Evolutionary conservation across 192 early-diverging fungal genomes (phyloP), one percentile per base, ranked within the genome.

Genomic region (Coemansia sp.): DNA sequence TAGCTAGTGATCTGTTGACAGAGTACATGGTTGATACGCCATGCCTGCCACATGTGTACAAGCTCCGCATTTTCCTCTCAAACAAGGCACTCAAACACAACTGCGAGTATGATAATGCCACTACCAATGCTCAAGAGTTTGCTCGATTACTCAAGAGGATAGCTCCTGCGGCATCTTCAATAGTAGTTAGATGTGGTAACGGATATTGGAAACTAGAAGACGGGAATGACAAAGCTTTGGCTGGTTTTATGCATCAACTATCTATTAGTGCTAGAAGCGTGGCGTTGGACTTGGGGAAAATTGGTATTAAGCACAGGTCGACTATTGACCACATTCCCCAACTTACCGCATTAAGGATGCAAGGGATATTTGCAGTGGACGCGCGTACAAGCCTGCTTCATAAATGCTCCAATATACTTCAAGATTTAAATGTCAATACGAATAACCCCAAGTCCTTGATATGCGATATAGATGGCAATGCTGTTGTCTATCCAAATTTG

Each of bases 401-500:
- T 34, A 59, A 59, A 17, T 19, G n/a, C 34, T 27, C 57, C 1
- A 15, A 37, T 0, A 36, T 34, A 9, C 57, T 59, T 37, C 0
- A n/a, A 10, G 32, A 59, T 9, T 37, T 59, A 15, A 5, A 5
- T 5, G n/a, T 59, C 5, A 15, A 1, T 17, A 7, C 15, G 1
- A 37, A 1, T 29, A 19, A 37, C 8, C 32, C 34, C 17, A 59
- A 9, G 17, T n/a, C 7, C 6, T 10, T 59, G 34, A 37, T 59
- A 37, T n/a, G 32, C 2, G 15, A 36, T 37, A 7, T 10, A 4
- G 12, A 21, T 6, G 57, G 57, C 5, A 59, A 59, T 9, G 5
- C 6, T n/a, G 34, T 59, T 9, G 34, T 37, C 17, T 65, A 65
- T 29, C 41, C 63, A 21, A 65, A 65, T 23, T 12, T 65, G 63